Conservation (phyloP, 257 asterid species). For the Eustoma russellianum region DNA sequence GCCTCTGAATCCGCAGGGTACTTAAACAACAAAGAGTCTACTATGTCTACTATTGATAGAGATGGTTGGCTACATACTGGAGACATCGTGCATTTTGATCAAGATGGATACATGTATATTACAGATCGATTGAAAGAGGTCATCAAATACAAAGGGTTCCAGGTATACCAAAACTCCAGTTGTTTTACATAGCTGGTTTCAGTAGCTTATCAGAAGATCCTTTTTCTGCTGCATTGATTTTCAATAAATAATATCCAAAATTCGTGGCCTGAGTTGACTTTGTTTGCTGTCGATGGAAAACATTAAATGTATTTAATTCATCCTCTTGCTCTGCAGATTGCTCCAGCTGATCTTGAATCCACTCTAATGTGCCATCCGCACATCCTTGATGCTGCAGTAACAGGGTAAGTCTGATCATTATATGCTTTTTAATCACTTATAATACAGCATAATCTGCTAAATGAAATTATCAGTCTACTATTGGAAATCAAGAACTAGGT, state of each 20-base stretch:
- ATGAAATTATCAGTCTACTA: too few species aligned
- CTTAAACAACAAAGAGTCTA: slow-evolving; percentile 53
- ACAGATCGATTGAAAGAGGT: slow-evolving; percentile 77
- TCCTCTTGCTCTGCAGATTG: slow-evolving; percentile 26
- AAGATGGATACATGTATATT: slow-evolving; percentile 58
- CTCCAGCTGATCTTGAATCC: slow-evolving; percentile 89
- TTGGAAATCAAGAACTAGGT: too few species aligned
- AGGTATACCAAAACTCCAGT: slow-evolving; percentile 28
- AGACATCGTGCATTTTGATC: slow-evolving; percentile 69
- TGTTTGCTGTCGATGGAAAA: too few species aligned
- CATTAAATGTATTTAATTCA: too few species aligned
- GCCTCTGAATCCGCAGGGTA: slow-evolving; percentile 38
- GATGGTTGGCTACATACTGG: slow-evolving; percentile 89
- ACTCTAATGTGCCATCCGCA: slow-evolving; percentile 54
- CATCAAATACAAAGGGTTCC: slow-evolving; percentile 86
- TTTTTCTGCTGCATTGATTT: neutral
- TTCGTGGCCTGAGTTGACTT: neutral
- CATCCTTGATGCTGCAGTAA: slow-evolving; percentile 69
- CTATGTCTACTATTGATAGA: slow-evolving; percentile 41
- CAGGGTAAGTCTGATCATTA: slow-evolving; percentile 33
- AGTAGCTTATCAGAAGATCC: too few species aligned
- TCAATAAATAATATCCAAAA: neutral
- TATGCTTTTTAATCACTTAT: too few species aligned
- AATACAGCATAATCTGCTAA: too few species aligned
- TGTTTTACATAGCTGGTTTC: neutral